These are phyloP conservation scores for Backusella liffmaniae DNA, from an alignment of 192 early-diverging fungal genomes.

Conservation along the genomic window DNA sequence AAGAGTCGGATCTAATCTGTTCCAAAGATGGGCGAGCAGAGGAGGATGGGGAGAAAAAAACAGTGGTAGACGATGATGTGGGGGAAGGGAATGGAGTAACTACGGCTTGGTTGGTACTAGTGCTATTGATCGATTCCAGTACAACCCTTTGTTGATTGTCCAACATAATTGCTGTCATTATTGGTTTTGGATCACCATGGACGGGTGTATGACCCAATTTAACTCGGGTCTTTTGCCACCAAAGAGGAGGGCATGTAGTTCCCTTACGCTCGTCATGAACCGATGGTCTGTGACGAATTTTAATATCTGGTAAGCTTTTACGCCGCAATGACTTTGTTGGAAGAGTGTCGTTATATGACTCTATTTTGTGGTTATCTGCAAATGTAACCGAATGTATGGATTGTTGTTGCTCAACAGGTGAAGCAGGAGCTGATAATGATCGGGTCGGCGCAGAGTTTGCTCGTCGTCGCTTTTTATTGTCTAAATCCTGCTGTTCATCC, in stretches of 20 bases:
- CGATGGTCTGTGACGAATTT: not conserved
- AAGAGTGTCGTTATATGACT: not conserved
- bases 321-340: not conserved
- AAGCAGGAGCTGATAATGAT: not conserved
- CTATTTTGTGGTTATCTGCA: not conserved
- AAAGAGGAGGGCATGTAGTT: conserved; percentile 5
- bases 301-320: not conserved
- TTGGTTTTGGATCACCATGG: not conserved
- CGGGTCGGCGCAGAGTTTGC: not conserved
- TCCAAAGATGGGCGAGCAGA: not conserved
- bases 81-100: not conserved
- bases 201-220: not conserved
- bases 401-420: not conserved
- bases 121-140: not conserved
- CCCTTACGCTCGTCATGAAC: not conserved
- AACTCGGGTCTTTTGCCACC: conserved; percentile 13
- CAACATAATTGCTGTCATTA: not conserved
- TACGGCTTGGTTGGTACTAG: not conserved
- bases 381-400: not conserved
- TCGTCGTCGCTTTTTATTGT: not conserved
- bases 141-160: not conserved
- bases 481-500: not conserved
- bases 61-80: not conserved
- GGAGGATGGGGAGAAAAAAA: not conserved
- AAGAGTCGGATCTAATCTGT: not conserved